phyloP scores from a whole-genome alignment of 495 filamentous ascomycete species.

The Parathielavia hyrcaniae region DNA sequence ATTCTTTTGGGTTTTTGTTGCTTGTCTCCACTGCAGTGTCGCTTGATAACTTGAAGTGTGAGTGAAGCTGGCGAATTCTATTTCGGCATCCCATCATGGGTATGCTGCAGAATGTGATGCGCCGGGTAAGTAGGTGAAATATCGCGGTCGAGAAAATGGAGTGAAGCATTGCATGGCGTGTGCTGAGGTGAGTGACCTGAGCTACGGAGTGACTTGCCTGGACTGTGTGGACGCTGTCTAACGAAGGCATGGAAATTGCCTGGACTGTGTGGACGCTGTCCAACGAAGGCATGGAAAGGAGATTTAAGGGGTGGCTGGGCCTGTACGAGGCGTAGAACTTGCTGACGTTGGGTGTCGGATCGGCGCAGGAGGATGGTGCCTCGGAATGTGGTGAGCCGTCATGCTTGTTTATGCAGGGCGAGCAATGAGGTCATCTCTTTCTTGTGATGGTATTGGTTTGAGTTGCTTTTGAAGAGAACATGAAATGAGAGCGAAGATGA shows the following conservation, averaged over 20 bases:
- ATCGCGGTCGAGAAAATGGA: too few relatives aligned
- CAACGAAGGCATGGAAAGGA: neutral
- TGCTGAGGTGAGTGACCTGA: neutral
- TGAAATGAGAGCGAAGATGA: too few relatives aligned
- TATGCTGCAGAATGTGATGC: too few relatives aligned
- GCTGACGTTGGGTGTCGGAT: constrained; percentile 4
- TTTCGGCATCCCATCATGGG: too few relatives aligned
- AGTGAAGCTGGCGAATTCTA: neutral
- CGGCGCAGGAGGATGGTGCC: neutral
- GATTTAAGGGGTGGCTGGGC: constrained; percentile 6
- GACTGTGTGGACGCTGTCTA: neutral
- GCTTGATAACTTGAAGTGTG: neutral
- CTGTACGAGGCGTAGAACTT: neutral
- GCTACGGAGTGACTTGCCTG: neutral
- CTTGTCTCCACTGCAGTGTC: too few relatives aligned
- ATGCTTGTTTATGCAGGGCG: too few relatives aligned
- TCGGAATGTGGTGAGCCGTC: neutral
- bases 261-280: neutral
- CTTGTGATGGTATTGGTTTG: neutral
- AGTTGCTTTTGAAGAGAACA: too few relatives aligned
- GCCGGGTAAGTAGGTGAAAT: too few relatives aligned
- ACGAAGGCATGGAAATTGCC: neutral
- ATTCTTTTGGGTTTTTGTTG: neutral
- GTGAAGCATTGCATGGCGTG: neutral
- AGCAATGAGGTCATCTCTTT: too few relatives aligned